A percentile compares a stretch with the other conserved stretches of the same genome.
phyloP scores from a whole-genome alignment of 2,329 filamentous ascomycete species.

The Dactylellina parvicollis region DNA sequence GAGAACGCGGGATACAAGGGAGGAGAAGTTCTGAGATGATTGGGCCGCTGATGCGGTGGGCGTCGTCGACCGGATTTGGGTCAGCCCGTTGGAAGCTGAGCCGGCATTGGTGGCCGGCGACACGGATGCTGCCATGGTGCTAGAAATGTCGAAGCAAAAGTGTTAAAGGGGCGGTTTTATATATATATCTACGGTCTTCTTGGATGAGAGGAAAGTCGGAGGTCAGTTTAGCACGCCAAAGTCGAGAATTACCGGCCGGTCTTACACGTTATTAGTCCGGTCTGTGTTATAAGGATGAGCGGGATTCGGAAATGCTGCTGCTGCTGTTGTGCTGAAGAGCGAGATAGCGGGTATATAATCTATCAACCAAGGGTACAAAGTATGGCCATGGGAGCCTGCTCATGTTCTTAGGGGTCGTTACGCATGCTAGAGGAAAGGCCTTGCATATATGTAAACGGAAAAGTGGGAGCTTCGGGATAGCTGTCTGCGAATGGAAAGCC shows the following conservation, averaged over 20 bases:
- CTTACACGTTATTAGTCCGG: slow-evolving; percentile 45
- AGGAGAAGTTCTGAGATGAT: slow-evolving; percentile 71
- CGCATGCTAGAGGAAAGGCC: slow-evolving; percentile 49
- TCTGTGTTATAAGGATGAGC: slow-evolving; percentile 14
- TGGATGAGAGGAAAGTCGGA: background rate
- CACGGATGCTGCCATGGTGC: slow-evolving; percentile 42
- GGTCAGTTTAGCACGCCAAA: slow-evolving; percentile 10
- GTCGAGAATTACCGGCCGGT: slow-evolving; percentile 1
- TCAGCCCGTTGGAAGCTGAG: slow-evolving; percentile 9
- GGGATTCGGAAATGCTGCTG: background rate
- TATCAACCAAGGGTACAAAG: slow-evolving; percentile 45
- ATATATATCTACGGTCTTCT: slow-evolving; percentile 27
- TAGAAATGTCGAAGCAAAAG: slow-evolving; percentile 7
- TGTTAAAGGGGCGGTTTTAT: slow-evolving; percentile 13
- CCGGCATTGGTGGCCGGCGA: slow-evolving; percentile 35
- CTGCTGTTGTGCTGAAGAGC: slow-evolving; percentile 20
- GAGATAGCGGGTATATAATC: slow-evolving; percentile 46
- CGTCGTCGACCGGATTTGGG: slow-evolving; percentile 21
- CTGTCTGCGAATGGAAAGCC: slow-evolving; percentile 53
- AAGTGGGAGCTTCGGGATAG: slow-evolving; percentile 52
- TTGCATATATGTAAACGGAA: slow-evolving; percentile 44
- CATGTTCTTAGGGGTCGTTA: slow-evolving; percentile 52
- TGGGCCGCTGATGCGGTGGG: slow-evolving; percentile 51
- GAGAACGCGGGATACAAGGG: slow-evolving; percentile 75
- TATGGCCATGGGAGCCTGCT: slow-evolving; percentile 51